These are phyloP conservation scores for Heritiera fomes DNA, from an alignment of 345 rosid species.

Conservation along the genomic window DNA sequence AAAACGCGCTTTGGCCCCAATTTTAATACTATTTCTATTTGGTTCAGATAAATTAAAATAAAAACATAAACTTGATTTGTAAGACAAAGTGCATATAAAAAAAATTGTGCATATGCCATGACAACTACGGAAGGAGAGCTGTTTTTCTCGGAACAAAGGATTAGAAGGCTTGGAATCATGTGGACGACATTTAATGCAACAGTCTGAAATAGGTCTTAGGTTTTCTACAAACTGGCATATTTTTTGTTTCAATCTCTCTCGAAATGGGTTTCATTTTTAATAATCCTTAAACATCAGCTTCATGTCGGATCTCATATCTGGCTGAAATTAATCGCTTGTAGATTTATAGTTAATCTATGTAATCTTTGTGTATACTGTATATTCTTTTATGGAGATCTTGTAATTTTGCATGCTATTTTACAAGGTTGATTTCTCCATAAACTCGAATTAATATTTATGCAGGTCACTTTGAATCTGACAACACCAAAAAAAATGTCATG, in stretches of 20 bases:
- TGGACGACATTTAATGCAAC: slow-evolving; percentile 64
- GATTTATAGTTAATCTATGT: neutral
- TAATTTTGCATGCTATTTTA: neutral
- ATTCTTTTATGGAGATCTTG: neutral
- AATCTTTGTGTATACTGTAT: neutral
- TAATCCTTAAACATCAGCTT: slow-evolving; percentile 41
- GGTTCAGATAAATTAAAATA: neutral
- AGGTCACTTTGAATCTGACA: neutral
- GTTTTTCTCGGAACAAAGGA: slow-evolving; percentile 43
- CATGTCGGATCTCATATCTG: slow-evolving; percentile 55
- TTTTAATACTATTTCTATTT: neutral
- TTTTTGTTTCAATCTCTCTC: slow-evolving; percentile 37
- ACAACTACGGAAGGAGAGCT: slow-evolving; percentile 43
- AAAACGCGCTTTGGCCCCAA: neutral
- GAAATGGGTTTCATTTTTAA: slow-evolving; percentile 36
- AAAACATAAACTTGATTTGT: slow-evolving; percentile 13
- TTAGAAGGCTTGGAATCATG: slow-evolving; percentile 64
- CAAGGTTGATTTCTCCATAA: neutral
- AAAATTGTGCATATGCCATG: neutral
- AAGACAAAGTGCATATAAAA: slow-evolving; percentile 16
- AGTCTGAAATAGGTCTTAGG: slow-evolving; percentile 42
- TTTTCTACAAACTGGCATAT: slow-evolving; percentile 33
- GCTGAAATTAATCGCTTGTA: slow-evolving; percentile 24
- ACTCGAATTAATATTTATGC: neutral
- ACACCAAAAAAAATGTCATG: neutral